Evolutionary conservation across 345 rosid species (phyloP).

Genomic region (Chamaenerion angustifolium): DNA sequence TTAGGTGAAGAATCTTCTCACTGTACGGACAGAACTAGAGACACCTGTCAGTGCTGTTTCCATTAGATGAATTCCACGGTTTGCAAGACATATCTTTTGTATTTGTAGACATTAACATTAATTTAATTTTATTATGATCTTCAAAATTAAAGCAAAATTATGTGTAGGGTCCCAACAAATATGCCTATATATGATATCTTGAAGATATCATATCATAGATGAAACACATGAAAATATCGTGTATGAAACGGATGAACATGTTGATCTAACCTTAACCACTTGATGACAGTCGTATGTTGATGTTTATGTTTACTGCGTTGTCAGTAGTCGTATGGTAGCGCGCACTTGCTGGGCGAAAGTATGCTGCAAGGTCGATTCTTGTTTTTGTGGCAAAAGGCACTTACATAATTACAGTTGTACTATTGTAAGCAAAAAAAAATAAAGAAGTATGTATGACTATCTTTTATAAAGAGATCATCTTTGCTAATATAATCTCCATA

Average conservation of each 20-base stretch:
- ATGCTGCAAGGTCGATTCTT: too few species aligned
- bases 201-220: constrained; percentile 12
- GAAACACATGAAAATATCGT: constrained; percentile 67
- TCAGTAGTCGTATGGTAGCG: too few species aligned
- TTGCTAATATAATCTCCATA: too few species aligned
- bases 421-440: too few species aligned
- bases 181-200: constrained; percentile 92
- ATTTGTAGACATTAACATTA: not conserved
- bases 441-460: too few species aligned
- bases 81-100: not conserved
- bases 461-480: too few species aligned
- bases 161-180: constrained; percentile 80
- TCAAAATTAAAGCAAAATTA: not conserved
- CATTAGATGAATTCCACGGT: constrained; percentile 90
- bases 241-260: constrained; percentile 90
- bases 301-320: too few species aligned
- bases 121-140: not conserved
- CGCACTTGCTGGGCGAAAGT: too few species aligned
- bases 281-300: too few species aligned
- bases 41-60: constrained; percentile 82
- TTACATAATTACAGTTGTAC: too few species aligned
- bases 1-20: constrained; percentile 90
- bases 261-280: too few species aligned
- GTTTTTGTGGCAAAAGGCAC: too few species aligned
- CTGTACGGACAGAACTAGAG: constrained; percentile 90